phyloP scores from a whole-genome alignment of 108 stramenopile species.

The Nitzschia sp. region DNA sequence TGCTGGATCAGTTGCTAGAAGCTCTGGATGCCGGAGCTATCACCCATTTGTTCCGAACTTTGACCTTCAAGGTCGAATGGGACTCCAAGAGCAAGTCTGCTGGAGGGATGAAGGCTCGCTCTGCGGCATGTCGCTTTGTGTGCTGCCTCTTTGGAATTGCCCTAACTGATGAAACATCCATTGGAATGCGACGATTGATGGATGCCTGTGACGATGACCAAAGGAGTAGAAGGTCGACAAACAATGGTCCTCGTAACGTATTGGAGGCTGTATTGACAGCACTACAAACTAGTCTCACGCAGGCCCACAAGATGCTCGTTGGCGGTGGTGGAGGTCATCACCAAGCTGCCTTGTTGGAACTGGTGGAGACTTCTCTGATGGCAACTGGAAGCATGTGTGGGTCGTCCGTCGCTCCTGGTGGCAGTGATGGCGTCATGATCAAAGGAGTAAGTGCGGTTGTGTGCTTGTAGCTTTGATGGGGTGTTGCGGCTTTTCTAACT shows the following conservation, averaged over 20 bases:
- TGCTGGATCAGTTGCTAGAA: conserved; percentile 64
- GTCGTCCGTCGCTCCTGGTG: conserved; percentile 47
- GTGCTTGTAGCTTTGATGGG: background rate
- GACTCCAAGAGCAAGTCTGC: conserved; percentile 58
- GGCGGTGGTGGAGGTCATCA: conserved; percentile 36
- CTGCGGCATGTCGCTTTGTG: conserved; percentile 56
- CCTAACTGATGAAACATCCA: conserved; percentile 39
- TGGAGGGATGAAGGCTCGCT: conserved; percentile 56
- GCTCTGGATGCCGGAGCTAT: conserved; percentile 73
- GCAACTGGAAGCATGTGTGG: conserved; percentile 84
- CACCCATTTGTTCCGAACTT: conserved; percentile 46
- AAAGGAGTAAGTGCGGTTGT: conserved; percentile 26
- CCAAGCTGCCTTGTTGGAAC: conserved; percentile 59
- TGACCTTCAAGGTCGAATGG: conserved; percentile 66
- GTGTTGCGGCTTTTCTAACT: background rate
- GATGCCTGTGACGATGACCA: conserved; percentile 68
- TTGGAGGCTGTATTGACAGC: conserved; percentile 45
- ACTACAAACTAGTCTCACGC: conserved; percentile 31
- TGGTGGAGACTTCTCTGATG: conserved; percentile 65
- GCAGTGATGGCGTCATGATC: conserved; percentile 33
- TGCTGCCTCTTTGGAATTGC: conserved; percentile 79
- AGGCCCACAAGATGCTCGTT: conserved; percentile 36
- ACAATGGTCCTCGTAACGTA: conserved; percentile 42
- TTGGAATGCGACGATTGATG: conserved; percentile 64
- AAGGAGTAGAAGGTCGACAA: conserved; percentile 12